Conservation (phyloP, 2,329 filamentous ascomycete genomes). For the Diaporthe citrichinensis region DNA sequence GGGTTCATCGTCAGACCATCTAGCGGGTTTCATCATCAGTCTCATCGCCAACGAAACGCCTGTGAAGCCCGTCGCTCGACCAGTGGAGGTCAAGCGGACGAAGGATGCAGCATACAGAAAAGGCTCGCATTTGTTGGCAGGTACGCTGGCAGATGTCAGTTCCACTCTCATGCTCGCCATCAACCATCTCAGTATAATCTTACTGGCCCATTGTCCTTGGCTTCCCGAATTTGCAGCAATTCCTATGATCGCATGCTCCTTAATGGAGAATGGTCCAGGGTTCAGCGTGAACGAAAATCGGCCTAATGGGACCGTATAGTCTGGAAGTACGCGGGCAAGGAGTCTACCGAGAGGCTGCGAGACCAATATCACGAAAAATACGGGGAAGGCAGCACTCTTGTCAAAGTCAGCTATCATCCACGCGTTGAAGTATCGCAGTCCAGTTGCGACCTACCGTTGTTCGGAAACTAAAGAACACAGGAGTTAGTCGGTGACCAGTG, state of each 20-base stretch:
- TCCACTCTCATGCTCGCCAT: neutral
- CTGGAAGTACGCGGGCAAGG: constrained; percentile 42
- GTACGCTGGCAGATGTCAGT: constrained; percentile 25
- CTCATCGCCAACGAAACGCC: neutral
- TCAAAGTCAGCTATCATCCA: neutral
- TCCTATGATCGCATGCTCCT: constrained; percentile 45
- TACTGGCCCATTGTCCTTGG: constrained; percentile 42
- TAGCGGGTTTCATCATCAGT: neutral
- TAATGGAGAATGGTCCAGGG: constrained; percentile 43
- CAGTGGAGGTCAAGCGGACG: neutral
- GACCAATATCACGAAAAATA: constrained; percentile 45
- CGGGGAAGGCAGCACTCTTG: constrained; percentile 40
- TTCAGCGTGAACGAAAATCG: constrained; percentile 43
- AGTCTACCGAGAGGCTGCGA: constrained; percentile 43
- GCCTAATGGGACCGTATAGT: constrained; percentile 40
- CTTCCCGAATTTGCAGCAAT: constrained; percentile 45
- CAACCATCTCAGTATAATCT: neutral
- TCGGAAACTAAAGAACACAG: neutral
- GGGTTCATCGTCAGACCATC: constrained; percentile 43
- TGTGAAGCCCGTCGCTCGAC: too few species aligned
- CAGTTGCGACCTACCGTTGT: neutral
- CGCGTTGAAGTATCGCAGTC: neutral
- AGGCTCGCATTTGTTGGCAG: constrained; percentile 42
- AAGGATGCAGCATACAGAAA: constrained; percentile 30
- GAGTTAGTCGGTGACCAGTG: neutral